Evolutionary conservation across 2,329 filamentous ascomycete species (phyloP), one percentile per base, ranked within the genome.

Genomic region (Rhynchosporium graminicola): DNA sequence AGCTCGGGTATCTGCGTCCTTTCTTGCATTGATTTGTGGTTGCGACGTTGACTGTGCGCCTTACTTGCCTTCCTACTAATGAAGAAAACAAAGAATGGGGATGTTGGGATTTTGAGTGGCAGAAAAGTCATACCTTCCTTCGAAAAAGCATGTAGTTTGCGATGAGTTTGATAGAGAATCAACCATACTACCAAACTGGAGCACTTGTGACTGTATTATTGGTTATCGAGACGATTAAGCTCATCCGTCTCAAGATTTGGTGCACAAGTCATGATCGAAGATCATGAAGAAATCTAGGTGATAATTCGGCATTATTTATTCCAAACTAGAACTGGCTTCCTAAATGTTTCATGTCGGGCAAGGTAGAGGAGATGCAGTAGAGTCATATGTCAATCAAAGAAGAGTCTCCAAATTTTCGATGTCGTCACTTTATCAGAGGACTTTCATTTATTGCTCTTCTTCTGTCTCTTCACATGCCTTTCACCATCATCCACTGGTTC

Each of bases 11-110:
- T 54, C 51, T 33, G 36, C 38, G 36, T 42, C 20, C 20, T 42
- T 28, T 40, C 33, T 12, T 54, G 51, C 65, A 62, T 63, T 63
- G 63, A 66, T 52, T 64, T 62, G 59, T 62, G 57, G 64, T 64
- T 59, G 63, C 50, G 52, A 28, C 62, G 54, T 66, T 52, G 63
- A 63, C 58, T 61, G 51, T 43, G 59, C 57, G 20, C 40, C 50
- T 54, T 59, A 57, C 38, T 64, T 59, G 52, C 48, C 48, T 52
- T 42, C 28, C 13, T 43, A 51, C 47, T 38, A 57, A 54, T 40
- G 36, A n/a, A 20, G 20, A 20, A 20, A 20, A 20, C 20, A 20
- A 20, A 20, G 20, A 33, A 31, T 51, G 43, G 47, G 47, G 36
- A 45, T 29, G 45, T 45, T 29, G 46, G 28, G 42, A 47, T 3